phyloP scores from a whole-genome alignment of 1,284 basidiomycete species.

The Ustanciosporium gigantosporum region DNA sequence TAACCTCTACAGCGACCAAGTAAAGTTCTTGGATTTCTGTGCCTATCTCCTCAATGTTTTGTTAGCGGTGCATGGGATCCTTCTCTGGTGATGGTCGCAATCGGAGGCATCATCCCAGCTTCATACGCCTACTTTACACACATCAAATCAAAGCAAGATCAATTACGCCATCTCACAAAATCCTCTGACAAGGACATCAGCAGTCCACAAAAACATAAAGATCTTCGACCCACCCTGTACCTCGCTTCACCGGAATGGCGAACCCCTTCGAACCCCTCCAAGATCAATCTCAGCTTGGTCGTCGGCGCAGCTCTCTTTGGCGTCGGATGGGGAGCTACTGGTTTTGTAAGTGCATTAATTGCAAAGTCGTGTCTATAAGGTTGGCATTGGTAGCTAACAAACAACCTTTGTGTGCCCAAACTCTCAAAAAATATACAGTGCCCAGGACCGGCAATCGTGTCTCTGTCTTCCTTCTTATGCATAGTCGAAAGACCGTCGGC shows the following conservation, averaged over 20 bases:
- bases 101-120: slow-evolving; percentile 64
- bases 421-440: no score
- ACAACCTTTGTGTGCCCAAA: no score
- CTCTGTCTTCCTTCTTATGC: slow-evolving; percentile 2
- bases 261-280: slow-evolving; percentile 31
- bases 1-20: slow-evolving; percentile 20
- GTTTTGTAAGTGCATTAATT: slow-evolving; percentile 33
- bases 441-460: slow-evolving; percentile 39
- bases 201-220: slow-evolving; percentile 5
- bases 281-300: slow-evolving; percentile 46
- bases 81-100: slow-evolving; percentile 63
- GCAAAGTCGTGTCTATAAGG: no score
- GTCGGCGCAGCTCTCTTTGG: slow-evolving; percentile 53
- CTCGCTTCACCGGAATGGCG: slow-evolving; percentile 41
- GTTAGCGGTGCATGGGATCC: slow-evolving; percentile 62
- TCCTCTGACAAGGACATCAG: slow-evolving; percentile 3
- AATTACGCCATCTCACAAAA: slow-evolving; percentile 1
- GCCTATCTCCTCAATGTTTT: slow-evolving; percentile 15
- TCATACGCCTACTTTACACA: slow-evolving; percentile 56
- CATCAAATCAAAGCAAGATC: slow-evolving; percentile 34
- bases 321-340: slow-evolving; percentile 56
- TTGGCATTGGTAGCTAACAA: no score
- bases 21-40: slow-evolving; percentile 49
- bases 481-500: slow-evolving; percentile 1
- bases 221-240: slow-evolving; percentile 9